Evolutionary conservation across 2,329 filamentous ascomycete species (phyloP), one percentile per base, ranked within the genome.

Genomic region (Hypoxylon sp.): DNA sequence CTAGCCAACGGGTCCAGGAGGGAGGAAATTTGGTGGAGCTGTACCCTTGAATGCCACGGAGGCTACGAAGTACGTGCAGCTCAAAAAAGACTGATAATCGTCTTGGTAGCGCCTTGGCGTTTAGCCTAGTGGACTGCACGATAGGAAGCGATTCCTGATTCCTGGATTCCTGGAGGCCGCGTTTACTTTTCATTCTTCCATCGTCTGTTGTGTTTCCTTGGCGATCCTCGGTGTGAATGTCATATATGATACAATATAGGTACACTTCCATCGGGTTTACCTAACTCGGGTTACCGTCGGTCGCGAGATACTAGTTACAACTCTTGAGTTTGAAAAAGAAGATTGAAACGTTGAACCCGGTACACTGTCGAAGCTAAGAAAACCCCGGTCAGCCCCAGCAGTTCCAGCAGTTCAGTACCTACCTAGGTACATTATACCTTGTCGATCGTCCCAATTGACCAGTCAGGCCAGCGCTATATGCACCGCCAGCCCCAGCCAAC

Each of bases 91-190:
- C 26, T 63, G 50, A 58, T 62, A 53, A 29, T 47, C 26, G 47
- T 54, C 61, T 68, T 68, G 57, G 64, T 44, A 37, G 59, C 42
- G 61, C n/a, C 44, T 67, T 64, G 52, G 60, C 54, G 51, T 42
- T 24, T 14, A 68, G 64, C 42, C 48, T 64, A 60, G 58, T 37
- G 57, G 51, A 29, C 29, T 33, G 39, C 31, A 53, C 17, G 6
- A 35, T 51, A 51, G 22, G 13, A 37, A 29, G 53, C 48, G n/a
- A 65, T 26, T 57, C 47, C 31, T 29, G 14, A n/a, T n/a, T n/a
- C 26, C n/a, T 22, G 24, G 59, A 13, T 17, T 46, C 47, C 31
- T 29, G 14, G 24, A 17, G 39, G 39, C 17, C 42, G 19, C 39
- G 39, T 67, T 56, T 52, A 35, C 26, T 60, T 37, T 60, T 61